Evolutionary conservation across 108 stramenopile species (phyloP), one percentile per base, ranked within the genome.

Genomic region (Aureococcus anophagefferens): DNA sequence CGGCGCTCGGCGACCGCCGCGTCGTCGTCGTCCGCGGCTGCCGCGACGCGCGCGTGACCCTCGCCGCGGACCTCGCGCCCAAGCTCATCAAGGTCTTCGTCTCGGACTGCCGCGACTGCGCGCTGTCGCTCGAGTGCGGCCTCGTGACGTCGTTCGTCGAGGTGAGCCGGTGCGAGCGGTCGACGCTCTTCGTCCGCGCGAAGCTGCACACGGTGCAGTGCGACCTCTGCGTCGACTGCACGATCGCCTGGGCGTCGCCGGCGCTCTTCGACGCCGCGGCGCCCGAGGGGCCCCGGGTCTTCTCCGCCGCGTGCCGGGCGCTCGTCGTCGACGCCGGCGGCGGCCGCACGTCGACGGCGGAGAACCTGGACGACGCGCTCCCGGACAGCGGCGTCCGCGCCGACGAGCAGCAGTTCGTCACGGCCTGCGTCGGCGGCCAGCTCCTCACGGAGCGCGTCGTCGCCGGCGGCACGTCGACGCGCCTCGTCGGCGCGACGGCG

Each of bases 371-470:
- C 21, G 21, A 4, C 51, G 17, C 51, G 1, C 21, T 59, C 3
- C 1, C 21, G 7, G 51, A 59, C 51, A 44, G 13, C 5, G 51
- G 3, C 21, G 25, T 11, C 7, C 51, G 7, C 21, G 3, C 3
- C 51, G 25, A 59, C 21, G 51, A 59, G 51, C 51, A 59, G 51
- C 51, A 59, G 51, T 59, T 59, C 51, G 51, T 59, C 51, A 59
- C 51, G 40, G 9, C 5, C 21, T 11, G 17, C 21, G 51, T 59
- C 51, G 51, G 25, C 51, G 51, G 25, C 21, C 17, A 25, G 25
- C 13, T 59, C 17, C 14, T 59, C 51, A 59, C 51, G 51, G 40
- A 44, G 13, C 40, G 40, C 40, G 13, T 44, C 40, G 40, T 44
- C 9, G 9, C 5, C 5, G n/a, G n/a, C n/a, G 40, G 40, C 9